phyloP scores from a whole-genome alignment of 257 asterid species.

The Thymus quinquecostatus region DNA sequence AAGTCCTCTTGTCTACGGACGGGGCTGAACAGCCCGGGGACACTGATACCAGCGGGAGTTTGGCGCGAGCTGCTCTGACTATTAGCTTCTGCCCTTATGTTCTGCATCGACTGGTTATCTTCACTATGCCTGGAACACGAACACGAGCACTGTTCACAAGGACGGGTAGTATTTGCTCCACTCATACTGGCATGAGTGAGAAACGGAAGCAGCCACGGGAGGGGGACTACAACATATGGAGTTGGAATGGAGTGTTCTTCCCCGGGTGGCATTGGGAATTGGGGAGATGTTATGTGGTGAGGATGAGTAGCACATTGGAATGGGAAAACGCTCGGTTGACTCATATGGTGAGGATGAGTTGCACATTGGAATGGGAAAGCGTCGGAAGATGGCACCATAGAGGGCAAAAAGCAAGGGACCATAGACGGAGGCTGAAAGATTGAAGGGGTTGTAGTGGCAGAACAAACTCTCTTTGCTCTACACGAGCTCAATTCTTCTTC shows the following conservation, averaged over 20 bases:
- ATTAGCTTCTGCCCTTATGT: conserved; percentile 21
- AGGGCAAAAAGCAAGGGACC: conserved; percentile 56
- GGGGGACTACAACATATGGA: conserved; percentile 49
- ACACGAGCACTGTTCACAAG: conserved; percentile 30
- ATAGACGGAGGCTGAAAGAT: conserved; percentile 42
- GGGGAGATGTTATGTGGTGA: conserved; percentile 26
- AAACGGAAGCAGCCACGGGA: conserved; percentile 59
- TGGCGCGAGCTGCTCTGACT: not conserved
- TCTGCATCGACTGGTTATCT: conserved; percentile 19
- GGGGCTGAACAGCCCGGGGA: conserved; percentile 31
- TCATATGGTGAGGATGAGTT: conserved; percentile 21
- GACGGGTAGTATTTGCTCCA: conserved; percentile 20
- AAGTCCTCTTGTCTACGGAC: conserved; percentile 12
- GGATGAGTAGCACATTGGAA: conserved; percentile 36
- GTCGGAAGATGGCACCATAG: conserved; percentile 42
- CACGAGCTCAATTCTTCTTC: conserved; percentile 27
- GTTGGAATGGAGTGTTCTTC: conserved; percentile 37
- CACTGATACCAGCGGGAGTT: not conserved
- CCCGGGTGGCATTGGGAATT: conserved; percentile 27
- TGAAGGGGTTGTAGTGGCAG: conserved; percentile 30
- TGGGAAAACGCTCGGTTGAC: conserved; percentile 29
- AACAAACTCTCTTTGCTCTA: conserved; percentile 26
- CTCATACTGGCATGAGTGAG: conserved; percentile 29
- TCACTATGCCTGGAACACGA: conserved; percentile 21
- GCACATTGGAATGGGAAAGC: conserved; percentile 35